Percentiles rank a stretch among this genome's conserved stretches.
These are phyloP conservation scores for Bauhinia variegata DNA, from an alignment of 306 rosid genomes.

Conservation along the genomic window DNA sequence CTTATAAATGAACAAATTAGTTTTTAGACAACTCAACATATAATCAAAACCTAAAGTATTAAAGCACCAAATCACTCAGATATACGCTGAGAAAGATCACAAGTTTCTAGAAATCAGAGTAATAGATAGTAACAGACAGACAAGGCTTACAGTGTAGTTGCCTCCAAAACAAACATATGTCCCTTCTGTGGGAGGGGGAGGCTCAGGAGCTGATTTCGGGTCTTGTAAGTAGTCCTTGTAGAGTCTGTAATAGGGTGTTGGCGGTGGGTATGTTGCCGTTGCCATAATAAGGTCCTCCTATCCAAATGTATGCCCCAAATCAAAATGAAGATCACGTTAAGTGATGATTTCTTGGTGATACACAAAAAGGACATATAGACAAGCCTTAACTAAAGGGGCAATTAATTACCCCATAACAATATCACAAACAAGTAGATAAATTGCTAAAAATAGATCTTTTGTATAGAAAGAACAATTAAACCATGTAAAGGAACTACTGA, in stretches of 20 bases:
- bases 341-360: too few species aligned
- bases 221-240: constrained; percentile 80
- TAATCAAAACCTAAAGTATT: constrained; percentile 16
- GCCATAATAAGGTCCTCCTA: constrained; percentile 58
- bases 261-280: constrained; percentile 88
- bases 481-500: too few species aligned
- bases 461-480: too few species aligned
- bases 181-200: constrained; percentile 85
- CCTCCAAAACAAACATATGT: constrained; percentile 77
- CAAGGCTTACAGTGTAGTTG: constrained; percentile 65
- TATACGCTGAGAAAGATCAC: not conserved
- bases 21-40: not conserved
- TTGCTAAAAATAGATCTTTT: too few species aligned
- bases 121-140: not conserved
- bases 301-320: not conserved
- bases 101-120: constrained; percentile 15
- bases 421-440: too few species aligned
- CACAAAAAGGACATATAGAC: too few species aligned
- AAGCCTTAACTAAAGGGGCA: too few species aligned
- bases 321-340: too few species aligned
- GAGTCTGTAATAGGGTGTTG: constrained; percentile 85
- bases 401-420: too few species aligned
- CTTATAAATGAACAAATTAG: not conserved
- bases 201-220: constrained; percentile 83
- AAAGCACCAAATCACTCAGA: not conserved